Percentiles rank a stretch among this genome's conserved stretches.
phyloP scores from a whole-genome alignment of 1,284 basidiomycete genomes.

The Golubevia sp. region DNA sequence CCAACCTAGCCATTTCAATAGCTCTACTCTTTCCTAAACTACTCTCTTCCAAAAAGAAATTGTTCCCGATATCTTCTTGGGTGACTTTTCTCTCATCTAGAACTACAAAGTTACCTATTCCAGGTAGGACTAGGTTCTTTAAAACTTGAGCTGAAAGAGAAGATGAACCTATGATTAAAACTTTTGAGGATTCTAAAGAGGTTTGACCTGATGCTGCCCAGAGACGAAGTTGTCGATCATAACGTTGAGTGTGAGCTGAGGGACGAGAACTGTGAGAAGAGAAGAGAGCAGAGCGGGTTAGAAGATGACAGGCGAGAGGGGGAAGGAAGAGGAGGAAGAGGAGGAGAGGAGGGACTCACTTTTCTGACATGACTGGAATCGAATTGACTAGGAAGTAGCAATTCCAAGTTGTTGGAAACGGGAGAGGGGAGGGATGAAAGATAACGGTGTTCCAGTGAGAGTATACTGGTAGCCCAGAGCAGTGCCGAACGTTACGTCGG shows the following conservation, averaged over 20 bases:
- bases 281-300: background rate
- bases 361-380: too few species aligned
- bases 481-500: background rate
- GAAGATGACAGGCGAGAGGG: background rate
- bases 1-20: slow-evolving; percentile 75
- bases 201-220: slow-evolving; percentile 93
- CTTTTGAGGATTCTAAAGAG: slow-evolving; percentile 82
- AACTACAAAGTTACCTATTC: slow-evolving; percentile 87
- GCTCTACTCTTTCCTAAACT: slow-evolving; percentile 82
- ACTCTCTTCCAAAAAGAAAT: slow-evolving; percentile 85
- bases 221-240: slow-evolving; percentile 68
- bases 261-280: slow-evolving; percentile 12
- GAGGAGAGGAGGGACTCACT: background rate
- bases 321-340: background rate
- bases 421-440: background rate
- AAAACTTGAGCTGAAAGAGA: slow-evolving; percentile 83
- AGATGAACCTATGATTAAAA: slow-evolving; percentile 79
- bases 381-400: too few species aligned
- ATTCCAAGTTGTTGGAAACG: background rate
- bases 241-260: slow-evolving; percentile 51
- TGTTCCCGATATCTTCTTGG: slow-evolving; percentile 83
- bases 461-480: background rate
- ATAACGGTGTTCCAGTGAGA: too few species aligned
- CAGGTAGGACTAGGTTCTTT: slow-evolving; percentile 94
- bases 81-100: slow-evolving; percentile 72